Conservation (phyloP, 176 grass and related monocot genomes). For the Puya raimondii region DNA sequence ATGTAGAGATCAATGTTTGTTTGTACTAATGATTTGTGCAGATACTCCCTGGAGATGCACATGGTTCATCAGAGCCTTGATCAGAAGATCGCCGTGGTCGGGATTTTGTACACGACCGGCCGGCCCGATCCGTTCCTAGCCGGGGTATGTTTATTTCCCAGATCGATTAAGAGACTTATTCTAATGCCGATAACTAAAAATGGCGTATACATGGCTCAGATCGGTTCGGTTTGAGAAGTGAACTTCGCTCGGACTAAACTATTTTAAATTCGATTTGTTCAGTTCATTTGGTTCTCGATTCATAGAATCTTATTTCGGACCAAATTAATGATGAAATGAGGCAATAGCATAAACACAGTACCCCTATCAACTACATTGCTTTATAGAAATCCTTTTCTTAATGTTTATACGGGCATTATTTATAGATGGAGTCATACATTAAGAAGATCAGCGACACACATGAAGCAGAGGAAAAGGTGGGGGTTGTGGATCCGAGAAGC, state of each 20-base stretch:
- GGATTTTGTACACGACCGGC: slow-evolving; percentile 43
- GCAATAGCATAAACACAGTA: too few relatives aligned
- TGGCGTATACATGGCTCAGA: not conserved
- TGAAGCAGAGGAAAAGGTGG: slow-evolving; percentile 31
- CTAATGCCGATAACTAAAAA: too few relatives aligned
- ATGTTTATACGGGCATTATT: not conserved
- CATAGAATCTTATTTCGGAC: not conserved
- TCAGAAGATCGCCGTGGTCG: slow-evolving; percentile 37
- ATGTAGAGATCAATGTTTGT: too few relatives aligned
- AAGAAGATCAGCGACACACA: slow-evolving; percentile 11
- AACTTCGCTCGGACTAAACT: too few relatives aligned
- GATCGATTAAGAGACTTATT: not conserved
- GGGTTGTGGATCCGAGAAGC: slow-evolving; percentile 23
- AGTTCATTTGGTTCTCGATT: too few relatives aligned
- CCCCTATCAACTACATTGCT: too few relatives aligned
- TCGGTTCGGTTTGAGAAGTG: too few relatives aligned
- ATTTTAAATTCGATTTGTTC: too few relatives aligned
- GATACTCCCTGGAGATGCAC: slow-evolving; percentile 64
- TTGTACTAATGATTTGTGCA: too few relatives aligned
- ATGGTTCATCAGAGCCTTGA: slow-evolving; percentile 48
- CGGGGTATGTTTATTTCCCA: slow-evolving; percentile 17
- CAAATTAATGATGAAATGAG: not conserved
- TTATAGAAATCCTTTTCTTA: too few relatives aligned
- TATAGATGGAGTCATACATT: slow-evolving; percentile 48
- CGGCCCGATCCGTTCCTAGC: slow-evolving; percentile 30